Evolutionary conservation across 139 green algal species (phyloP), one percentile per base, ranked within the genome.

Genomic region (Tetraselmis chui): DNA sequence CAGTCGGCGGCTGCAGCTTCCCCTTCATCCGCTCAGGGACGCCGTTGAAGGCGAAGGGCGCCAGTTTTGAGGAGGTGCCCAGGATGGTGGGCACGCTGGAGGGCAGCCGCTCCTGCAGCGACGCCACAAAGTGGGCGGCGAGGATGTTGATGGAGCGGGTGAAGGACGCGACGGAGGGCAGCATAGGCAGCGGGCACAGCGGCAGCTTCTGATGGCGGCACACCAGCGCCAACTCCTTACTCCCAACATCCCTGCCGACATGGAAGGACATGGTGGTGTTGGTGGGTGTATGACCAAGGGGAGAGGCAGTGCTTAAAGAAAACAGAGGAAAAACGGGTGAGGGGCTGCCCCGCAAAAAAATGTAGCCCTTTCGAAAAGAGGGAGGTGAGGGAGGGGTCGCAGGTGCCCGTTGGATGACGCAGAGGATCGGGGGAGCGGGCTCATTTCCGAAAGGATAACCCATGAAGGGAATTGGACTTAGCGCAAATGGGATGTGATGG

Each of bases 81-180:
- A 92, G 30, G 29, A 94, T 84, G 0, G 87, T 90, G 81, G 86
- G 91, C 28, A 93, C 78, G 5, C 85, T 89, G 30, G 86, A 89
- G 1, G 91, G 88, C 79, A 94, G 74, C 29, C 76, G 88, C 29
- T 81, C 81, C 84, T 92, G 85, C 59, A 88, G 59, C 0, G 79
- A 25, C 0, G 80, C 85, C 2, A 94, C 83, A 78, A 94, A 94
- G 0, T 45, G 32, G 23, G 82, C 83, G 23, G 91, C 83, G 24
- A 94, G 84, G 0, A 27, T 29, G 84, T 94, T 93, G 45, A 94
- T 77, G 32, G 87, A 89, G 5, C 45, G 45, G 45, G 45, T 67
- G 11, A 67, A 25, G 45, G 45, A 67, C 11, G 22, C 76, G 18
- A 22, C 76, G 11, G 29, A 45, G 11, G 29, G 76, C 29, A 31